phyloP scores from a whole-genome alignment of 306 rosid species.

The Lablab purpureus region DNA sequence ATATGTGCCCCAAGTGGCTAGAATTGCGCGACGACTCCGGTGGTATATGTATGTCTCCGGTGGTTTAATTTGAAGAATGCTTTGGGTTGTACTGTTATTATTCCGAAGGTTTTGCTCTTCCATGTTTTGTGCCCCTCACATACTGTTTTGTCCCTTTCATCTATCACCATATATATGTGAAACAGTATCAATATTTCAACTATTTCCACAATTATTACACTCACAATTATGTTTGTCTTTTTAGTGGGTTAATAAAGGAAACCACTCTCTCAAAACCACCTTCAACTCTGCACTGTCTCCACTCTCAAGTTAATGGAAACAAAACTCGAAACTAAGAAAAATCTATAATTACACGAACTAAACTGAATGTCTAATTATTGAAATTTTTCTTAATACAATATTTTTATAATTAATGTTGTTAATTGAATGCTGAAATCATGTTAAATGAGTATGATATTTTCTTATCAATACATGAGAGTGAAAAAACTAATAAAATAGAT shows the following conservation, averaged over 20 bases:
- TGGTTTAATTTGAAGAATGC: not conserved
- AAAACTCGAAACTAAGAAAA: too few species aligned
- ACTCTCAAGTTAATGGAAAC: conserved; percentile 15
- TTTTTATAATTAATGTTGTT: too few species aligned
- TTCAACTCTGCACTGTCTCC: not conserved
- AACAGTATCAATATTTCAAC: not conserved
- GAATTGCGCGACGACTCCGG: not conserved
- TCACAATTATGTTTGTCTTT: conserved; percentile 31
- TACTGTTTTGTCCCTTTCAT: conserved; percentile 28
- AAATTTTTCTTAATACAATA: too few species aligned
- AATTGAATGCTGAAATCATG: too few species aligned
- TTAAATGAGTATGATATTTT: too few species aligned
- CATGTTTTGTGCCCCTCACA: conserved; percentile 22
- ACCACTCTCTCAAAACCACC: not conserved
- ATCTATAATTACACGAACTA: too few species aligned
- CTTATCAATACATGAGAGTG: too few species aligned
- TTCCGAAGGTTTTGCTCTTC: conserved; percentile 19
- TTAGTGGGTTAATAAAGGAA: conserved; percentile 39
- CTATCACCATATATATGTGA: not conserved
- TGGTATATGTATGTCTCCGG: not conserved
- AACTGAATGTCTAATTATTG: too few species aligned
- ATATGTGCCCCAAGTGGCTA: not conserved
- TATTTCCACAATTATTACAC: conserved; percentile 23
- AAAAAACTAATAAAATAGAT: too few species aligned
- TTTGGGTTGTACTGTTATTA: not conserved